A percentile compares a stretch with the other conserved stretches of the same genome.
Evolutionary conservation across 805 yeast genomes (phyloP).

Genomic region (Tetrapisispora iriomotensis): DNA sequence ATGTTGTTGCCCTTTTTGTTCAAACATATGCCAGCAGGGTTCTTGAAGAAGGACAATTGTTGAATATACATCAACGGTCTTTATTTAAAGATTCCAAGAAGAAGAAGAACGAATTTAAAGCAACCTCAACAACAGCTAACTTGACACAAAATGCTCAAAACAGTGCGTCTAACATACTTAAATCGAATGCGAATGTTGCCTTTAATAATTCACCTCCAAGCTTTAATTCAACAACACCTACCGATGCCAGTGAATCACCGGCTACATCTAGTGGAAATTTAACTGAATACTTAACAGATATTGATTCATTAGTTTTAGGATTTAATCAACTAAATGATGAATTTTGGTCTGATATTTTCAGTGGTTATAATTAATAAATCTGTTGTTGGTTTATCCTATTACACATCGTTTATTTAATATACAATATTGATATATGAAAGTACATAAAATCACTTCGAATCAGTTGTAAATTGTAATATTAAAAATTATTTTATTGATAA

Average conservation of each 20-base stretch:
- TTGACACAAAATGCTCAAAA: not conserved
- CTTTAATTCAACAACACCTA: conserved; percentile 12
- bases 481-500: too few relatives aligned
- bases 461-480: too few relatives aligned
- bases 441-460: too few relatives aligned
- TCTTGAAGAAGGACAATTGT: not conserved
- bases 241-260: conserved; percentile 35
- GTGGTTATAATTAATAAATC: not conserved
- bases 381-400: too few relatives aligned
- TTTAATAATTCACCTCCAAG: too few relatives aligned
- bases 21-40: conserved; percentile 44
- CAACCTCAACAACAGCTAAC: not conserved
- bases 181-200: too few relatives aligned
- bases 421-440: too few relatives aligned
- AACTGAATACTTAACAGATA: conserved; percentile 25
- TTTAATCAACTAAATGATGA: conserved; percentile 55
- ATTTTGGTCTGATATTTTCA: conserved; percentile 51
- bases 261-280: conserved; percentile 30
- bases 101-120: not conserved
- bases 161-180: not conserved
- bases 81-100: conserved; percentile 5
- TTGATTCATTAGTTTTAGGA: conserved; percentile 37
- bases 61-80: not conserved
- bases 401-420: too few relatives aligned
- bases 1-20: conserved; percentile 47